Conservation (phyloP, 345 rosid genomes). For the Camelina laxa region DNA sequence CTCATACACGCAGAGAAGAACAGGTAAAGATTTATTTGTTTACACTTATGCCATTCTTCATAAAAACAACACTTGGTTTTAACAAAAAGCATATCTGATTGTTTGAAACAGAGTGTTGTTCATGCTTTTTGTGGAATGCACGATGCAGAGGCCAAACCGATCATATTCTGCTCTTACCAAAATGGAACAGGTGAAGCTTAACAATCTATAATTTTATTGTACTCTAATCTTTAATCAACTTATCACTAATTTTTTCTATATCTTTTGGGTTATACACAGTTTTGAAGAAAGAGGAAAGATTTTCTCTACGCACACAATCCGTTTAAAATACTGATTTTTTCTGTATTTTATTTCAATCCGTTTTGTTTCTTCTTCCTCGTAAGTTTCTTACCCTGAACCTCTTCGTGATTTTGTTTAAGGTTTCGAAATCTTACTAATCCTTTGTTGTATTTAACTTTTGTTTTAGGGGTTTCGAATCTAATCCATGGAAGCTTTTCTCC, state of each 20-base stretch:
- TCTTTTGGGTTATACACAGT: background rate
- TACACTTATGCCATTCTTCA: background rate
- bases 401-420: too few relatives aligned
- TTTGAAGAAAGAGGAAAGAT: conserved; percentile 57
- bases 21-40: conserved; percentile 29
- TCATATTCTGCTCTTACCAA: conserved; percentile 50
- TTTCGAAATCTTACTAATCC: too few relatives aligned
- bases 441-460: too few relatives aligned
- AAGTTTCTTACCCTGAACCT: too few relatives aligned
- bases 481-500: too few relatives aligned
- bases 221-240: background rate
- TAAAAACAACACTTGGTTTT: background rate
- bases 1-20: conserved; percentile 41
- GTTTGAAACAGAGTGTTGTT: conserved; percentile 45
- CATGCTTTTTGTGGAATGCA: conserved; percentile 48
- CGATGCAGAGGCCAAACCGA: conserved; percentile 53
- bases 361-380: too few relatives aligned
- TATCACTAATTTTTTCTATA: background rate
- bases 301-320: conserved; percentile 45
- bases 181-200: conserved; percentile 43
- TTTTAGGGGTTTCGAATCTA: too few relatives aligned
- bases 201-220: background rate
- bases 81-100: background rate
- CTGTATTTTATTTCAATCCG: too few relatives aligned
- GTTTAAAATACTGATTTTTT: too few relatives aligned